These are phyloP conservation scores for Croton setiger DNA, from an alignment of 441 rosid genomes.

Conservation along the genomic window DNA sequence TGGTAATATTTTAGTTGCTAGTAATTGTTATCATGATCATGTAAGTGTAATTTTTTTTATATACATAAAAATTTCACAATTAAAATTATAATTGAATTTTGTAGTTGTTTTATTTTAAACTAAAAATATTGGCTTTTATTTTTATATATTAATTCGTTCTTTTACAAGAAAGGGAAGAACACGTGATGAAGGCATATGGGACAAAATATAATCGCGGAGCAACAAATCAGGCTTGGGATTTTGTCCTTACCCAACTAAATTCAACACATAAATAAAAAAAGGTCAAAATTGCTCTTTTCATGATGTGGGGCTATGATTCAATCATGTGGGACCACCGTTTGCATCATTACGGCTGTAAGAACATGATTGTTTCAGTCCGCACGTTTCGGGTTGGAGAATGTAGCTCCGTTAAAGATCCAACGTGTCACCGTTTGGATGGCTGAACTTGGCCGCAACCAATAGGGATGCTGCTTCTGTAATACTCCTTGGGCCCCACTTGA, in stretches of 20 bases:
- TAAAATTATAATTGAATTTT: too few relatives aligned
- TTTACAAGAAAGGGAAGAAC: background rate
- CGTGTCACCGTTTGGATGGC: constrained; percentile 30
- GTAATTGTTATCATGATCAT: too few relatives aligned
- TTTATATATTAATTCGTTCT: too few relatives aligned
- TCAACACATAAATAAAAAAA: background rate
- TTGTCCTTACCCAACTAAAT: constrained; percentile 15
- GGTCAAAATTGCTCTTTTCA: background rate
- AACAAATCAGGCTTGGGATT: background rate
- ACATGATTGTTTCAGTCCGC: constrained; percentile 27
- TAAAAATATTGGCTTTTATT: too few relatives aligned
- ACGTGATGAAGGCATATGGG: constrained; percentile 17
- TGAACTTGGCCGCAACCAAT: constrained; percentile 40
- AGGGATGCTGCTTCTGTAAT: constrained; percentile 34
- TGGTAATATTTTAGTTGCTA: too few relatives aligned
- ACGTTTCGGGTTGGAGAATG: constrained; percentile 12
- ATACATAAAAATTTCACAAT: too few relatives aligned
- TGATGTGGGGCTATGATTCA: constrained; percentile 28
- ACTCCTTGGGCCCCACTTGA: constrained; percentile 26
- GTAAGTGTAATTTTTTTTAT: too few relatives aligned
- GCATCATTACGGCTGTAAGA: constrained; percentile 21
- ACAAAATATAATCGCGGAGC: background rate
- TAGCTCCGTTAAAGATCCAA: constrained; percentile 22
- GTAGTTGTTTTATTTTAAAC: too few relatives aligned
- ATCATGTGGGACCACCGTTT: constrained; percentile 26